Base-by-base conservation (phyloP, 257 asterid species). In the Marsdenia floribunda region DNA sequence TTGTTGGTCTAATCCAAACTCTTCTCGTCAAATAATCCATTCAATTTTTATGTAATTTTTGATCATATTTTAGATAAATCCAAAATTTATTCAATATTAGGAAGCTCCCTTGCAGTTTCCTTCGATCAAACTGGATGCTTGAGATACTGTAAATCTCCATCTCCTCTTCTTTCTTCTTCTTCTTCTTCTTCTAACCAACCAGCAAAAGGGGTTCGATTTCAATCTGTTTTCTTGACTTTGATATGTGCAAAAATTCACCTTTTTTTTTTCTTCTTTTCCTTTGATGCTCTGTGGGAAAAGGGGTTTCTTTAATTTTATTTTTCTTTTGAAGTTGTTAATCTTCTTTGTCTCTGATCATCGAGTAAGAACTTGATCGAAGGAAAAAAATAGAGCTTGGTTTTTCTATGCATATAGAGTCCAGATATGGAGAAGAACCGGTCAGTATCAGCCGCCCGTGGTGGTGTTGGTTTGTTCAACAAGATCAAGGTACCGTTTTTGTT, bases 401-500 rank as follows among this genome's bases (percentile, higher is more conserved):
- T 40, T 66, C 50, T 66, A 66, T 66, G 71, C 71, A 38, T 66
- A 66, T 66, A 66, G 69, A 54, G 52, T 53, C 38, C 53, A 52
- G 19, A 11, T 54, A 38, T 78, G 81, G 73, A 72, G 54, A 53
- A 52, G 60, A 40, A 55, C 40, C 64, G 68, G 22, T 66, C 71
- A 66, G 18, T 38, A 38, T 46, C 71, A 37, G 29, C 70, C 50
- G 70, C 58, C 40, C 73, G 44, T 47, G 73, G 42, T 0, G 73
- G 74, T 47, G 73, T 24, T 0, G 68, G 74, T 63, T 54, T 78
- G 9, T 63, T 78, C 15, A 42, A 22, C 38, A 77, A 63, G 55
- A 71, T 77, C 81, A 77, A 72, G 81, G 81, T 72, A 19, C 55
- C 68, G 59, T 46, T 44, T 40, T 63, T 26, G 9, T 24, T 70